Conservation (phyloP, 2,329 filamentous ascomycete genomes). For the Apiospora koreana region DNA sequence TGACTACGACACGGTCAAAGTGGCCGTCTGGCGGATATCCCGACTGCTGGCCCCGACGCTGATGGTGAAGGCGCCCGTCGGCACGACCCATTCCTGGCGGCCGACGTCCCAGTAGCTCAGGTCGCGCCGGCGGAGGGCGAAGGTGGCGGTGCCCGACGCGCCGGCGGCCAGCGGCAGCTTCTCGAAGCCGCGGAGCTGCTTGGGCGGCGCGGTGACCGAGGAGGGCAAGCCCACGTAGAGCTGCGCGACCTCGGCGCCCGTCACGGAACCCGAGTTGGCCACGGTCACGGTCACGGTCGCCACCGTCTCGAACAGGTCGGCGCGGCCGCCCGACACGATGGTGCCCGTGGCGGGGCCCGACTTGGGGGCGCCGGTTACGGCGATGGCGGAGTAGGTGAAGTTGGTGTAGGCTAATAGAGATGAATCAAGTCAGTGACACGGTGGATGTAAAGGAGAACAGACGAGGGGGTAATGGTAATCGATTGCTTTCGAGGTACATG, state of each 20-base stretch:
- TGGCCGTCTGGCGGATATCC: background rate
- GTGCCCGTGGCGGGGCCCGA: slow-evolving; percentile 46
- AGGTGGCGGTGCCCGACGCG: slow-evolving; percentile 47
- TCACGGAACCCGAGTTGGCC: slow-evolving; percentile 51
- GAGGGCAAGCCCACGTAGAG: slow-evolving; percentile 58
- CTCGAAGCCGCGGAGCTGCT: slow-evolving; percentile 63
- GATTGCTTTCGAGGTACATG: no score
- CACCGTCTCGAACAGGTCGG: slow-evolving; percentile 55
- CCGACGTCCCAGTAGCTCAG: slow-evolving; percentile 65
- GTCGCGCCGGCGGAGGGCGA: slow-evolving; percentile 60
- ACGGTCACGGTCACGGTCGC: slow-evolving; percentile 51
- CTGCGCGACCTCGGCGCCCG: slow-evolving; percentile 59
- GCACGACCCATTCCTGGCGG: slow-evolving; percentile 60
- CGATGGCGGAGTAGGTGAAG: slow-evolving; percentile 15
- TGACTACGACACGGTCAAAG: background rate
- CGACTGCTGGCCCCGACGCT: slow-evolving; percentile 8
- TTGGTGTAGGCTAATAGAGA: slow-evolving; percentile 43
- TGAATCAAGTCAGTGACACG: background rate
- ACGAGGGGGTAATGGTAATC: no score
- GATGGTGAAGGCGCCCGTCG: slow-evolving; percentile 32
- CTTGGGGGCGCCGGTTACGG: slow-evolving; percentile 30
- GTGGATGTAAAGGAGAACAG: background rate
- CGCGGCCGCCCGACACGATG: slow-evolving; percentile 52
- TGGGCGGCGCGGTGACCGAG: slow-evolving; percentile 31
- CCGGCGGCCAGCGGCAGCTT: slow-evolving; percentile 56